phyloP scores from a whole-genome alignment of 352 stramenopile genomes.

The Phytopythium vexans region DNA sequence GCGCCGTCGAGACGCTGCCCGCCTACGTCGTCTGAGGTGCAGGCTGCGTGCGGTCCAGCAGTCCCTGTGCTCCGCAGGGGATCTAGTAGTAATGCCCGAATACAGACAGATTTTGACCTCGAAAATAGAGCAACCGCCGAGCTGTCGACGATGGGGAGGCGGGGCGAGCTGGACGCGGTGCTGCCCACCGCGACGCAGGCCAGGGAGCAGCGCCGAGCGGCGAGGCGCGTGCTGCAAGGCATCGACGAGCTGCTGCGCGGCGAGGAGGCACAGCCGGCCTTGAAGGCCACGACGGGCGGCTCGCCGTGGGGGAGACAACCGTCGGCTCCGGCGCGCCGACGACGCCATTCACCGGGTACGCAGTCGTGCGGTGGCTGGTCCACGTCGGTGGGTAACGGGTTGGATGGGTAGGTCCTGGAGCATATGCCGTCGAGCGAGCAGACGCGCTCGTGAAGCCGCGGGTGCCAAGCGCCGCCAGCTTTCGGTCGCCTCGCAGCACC shows the following conservation, averaged over 20 bases:
- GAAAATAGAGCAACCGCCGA: too few species aligned
- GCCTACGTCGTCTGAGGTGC: slow-evolving; percentile 23
- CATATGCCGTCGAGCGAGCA: slow-evolving; percentile 21
- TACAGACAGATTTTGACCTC: background rate
- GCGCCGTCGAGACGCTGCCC: slow-evolving; percentile 17
- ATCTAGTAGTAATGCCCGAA: background rate
- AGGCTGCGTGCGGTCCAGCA: background rate
- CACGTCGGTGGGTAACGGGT: slow-evolving; percentile 14
- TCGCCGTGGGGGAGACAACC: slow-evolving; percentile 1
- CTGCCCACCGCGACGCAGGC: slow-evolving; percentile 15
- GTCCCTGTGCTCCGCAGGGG: background rate
- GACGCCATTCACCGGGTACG: too few species aligned
- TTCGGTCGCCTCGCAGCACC: slow-evolving; percentile 20
- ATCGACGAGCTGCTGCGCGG: slow-evolving; percentile 24
- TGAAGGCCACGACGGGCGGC: slow-evolving; percentile 5
- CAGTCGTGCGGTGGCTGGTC: slow-evolving; percentile 3
- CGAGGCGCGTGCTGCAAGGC: slow-evolving; percentile 13
- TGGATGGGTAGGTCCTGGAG: slow-evolving; percentile 16
- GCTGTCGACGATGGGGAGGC: too few species aligned
- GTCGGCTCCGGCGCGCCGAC: too few species aligned
- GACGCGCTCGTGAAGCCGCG: slow-evolving; percentile 17
- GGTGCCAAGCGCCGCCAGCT: slow-evolving; percentile 11
- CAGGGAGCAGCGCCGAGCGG: slow-evolving; percentile 19
- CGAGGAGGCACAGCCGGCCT: background rate
- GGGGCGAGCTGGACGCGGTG: slow-evolving; percentile 11